Percentiles rank a stretch among this genome's conserved stretches.
These are phyloP conservation scores for Ceratocystis lukuohia DNA, from an alignment of 2,329 filamentous ascomycete species.

Conservation along the genomic window DNA sequence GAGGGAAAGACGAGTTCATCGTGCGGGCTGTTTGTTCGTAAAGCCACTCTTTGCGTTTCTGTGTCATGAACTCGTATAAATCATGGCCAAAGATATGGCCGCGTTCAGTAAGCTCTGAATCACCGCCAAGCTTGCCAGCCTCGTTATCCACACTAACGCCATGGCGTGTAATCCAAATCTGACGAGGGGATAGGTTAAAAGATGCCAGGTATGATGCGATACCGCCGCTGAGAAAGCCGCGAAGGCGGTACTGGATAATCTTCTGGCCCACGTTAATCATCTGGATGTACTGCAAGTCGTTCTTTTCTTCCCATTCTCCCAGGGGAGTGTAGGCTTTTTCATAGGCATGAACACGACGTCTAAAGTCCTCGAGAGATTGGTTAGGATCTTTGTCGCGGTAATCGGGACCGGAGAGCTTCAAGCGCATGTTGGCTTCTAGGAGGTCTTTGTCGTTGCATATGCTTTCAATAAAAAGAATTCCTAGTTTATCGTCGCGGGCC, in stretches of 20 bases:
- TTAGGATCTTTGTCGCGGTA: constrained; percentile 87
- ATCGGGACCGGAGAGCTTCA: constrained; percentile 90
- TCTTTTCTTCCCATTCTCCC: constrained; percentile 77
- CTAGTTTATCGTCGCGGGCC: constrained; percentile 68
- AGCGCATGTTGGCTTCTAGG: constrained; percentile 88
- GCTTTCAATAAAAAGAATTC: constrained; percentile 90
- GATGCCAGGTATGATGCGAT: constrained; percentile 92
- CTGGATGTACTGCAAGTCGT: constrained; percentile 88
- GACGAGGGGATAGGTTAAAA: constrained; percentile 87
- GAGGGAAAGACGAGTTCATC: constrained; percentile 70
- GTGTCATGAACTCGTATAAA: constrained; percentile 70
- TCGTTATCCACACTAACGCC: constrained; percentile 84
- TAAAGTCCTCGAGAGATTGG: constrained; percentile 79
- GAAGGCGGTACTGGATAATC: constrained; percentile 76
- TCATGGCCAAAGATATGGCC: constrained; percentile 67
- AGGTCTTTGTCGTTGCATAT: constrained; percentile 75
- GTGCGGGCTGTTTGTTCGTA: constrained; percentile 67
- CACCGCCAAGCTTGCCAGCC: constrained; percentile 76
- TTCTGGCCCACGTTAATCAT: constrained; percentile 98
- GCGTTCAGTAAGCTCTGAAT: constrained; percentile 69
- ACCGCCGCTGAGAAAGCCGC: constrained; percentile 80
- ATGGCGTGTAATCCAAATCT: constrained; percentile 97
- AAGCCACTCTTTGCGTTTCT: constrained; percentile 70
- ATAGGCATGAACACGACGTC: constrained; percentile 79
- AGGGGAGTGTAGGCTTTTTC: constrained; percentile 88